These are phyloP conservation scores for Lolium perenne DNA, from an alignment of 176 grass and related monocot genomes.

Conservation along the genomic window DNA sequence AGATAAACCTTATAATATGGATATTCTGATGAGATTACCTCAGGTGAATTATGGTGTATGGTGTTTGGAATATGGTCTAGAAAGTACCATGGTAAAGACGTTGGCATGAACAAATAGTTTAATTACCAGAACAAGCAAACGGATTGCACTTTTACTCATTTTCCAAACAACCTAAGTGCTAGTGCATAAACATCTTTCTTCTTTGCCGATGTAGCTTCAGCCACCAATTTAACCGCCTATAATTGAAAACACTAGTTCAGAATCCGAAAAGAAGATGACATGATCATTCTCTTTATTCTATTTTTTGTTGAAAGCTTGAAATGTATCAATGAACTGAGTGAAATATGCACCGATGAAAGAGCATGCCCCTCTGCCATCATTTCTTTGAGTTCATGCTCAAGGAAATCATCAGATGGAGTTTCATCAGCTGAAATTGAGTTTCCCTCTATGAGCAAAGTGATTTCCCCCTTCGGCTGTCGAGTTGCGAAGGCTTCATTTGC, in stretches of 20 bases:
- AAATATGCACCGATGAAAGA: slow-evolving; percentile 75
- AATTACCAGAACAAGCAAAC: slow-evolving; percentile 36
- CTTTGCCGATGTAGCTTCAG: slow-evolving; percentile 78
- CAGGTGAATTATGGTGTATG: slow-evolving; percentile 2
- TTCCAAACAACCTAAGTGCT: slow-evolving; percentile 83
- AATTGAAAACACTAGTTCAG: slow-evolving; percentile 31
- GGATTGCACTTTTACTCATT: slow-evolving; percentile 62
- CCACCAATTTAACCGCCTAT: slow-evolving; percentile 85
- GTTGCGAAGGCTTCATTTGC: slow-evolving; percentile 66
- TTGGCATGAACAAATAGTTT: slow-evolving; percentile 1
- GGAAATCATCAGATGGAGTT: slow-evolving; percentile 66
- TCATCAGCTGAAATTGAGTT: slow-evolving; percentile 57
- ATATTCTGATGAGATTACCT: slow-evolving; percentile 46
- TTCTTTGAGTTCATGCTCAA: slow-evolving; percentile 82
- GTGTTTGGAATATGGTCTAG: slow-evolving; percentile 4
- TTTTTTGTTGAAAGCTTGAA: slow-evolving; percentile 28
- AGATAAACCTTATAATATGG: slow-evolving; percentile 6
- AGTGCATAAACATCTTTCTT: slow-evolving; percentile 98
- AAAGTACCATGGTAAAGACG: slow-evolving; percentile 11
- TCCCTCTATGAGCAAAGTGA: slow-evolving; percentile 83
- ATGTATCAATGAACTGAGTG: slow-evolving; percentile 29
- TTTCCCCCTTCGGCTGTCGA: slow-evolving; percentile 84
- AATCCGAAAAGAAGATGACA: slow-evolving; percentile 16
- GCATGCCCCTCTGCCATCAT: slow-evolving; percentile 66
- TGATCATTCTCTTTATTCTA: not conserved